phyloP scores from a whole-genome alignment of 495 filamentous ascomycete species.

The Hyaloscypha hepaticicola region DNA sequence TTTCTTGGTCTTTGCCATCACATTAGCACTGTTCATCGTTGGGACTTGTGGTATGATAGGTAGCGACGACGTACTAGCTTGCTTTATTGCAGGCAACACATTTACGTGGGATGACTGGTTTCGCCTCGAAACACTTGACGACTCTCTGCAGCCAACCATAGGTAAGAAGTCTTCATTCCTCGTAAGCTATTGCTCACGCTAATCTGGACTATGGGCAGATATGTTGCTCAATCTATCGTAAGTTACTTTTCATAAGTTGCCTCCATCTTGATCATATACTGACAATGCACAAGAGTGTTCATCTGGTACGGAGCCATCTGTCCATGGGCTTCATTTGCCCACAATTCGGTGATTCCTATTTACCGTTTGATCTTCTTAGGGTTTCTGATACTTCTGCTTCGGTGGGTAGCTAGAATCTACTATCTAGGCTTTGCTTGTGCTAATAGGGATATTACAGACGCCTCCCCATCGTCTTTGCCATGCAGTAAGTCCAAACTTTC shows the following conservation, averaged over 20 bases:
- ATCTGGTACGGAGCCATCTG: slow-evolving; percentile 91
- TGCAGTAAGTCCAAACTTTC: slow-evolving; percentile 45
- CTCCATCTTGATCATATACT: too few species aligned
- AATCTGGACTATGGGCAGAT: too few species aligned
- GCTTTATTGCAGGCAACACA: slow-evolving; percentile 89
- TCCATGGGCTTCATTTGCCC: slow-evolving; percentile 70
- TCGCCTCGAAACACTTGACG: slow-evolving; percentile 81
- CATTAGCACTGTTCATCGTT: slow-evolving; percentile 78
- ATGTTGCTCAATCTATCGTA: slow-evolving; percentile 71
- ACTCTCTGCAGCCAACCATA: slow-evolving; percentile 86
- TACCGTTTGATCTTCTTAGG: slow-evolving; percentile 76
- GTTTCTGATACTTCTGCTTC: slow-evolving; percentile 73
- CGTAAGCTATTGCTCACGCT: too few species aligned
- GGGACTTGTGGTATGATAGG: slow-evolving; percentile 89
- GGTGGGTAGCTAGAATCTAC: slow-evolving; percentile 25
- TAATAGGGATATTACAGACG: slow-evolving; percentile 49
- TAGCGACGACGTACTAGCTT: slow-evolving; percentile 88
- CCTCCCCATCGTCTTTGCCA: slow-evolving; percentile 69
- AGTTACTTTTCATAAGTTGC: too few species aligned
- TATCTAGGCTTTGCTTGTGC: slow-evolving; percentile 14
- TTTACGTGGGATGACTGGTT: slow-evolving; percentile 96
- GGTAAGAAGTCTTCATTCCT: too few species aligned
- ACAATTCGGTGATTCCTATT: slow-evolving; percentile 71
- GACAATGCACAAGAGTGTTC: too few species aligned
- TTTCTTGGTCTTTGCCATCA: slow-evolving; percentile 85